Evolutionary conservation across 2,329 filamentous ascomycete genomes (phyloP), one percentile per base, ranked within the genome.

Genomic region (Cladophialophora psammophila): DNA sequence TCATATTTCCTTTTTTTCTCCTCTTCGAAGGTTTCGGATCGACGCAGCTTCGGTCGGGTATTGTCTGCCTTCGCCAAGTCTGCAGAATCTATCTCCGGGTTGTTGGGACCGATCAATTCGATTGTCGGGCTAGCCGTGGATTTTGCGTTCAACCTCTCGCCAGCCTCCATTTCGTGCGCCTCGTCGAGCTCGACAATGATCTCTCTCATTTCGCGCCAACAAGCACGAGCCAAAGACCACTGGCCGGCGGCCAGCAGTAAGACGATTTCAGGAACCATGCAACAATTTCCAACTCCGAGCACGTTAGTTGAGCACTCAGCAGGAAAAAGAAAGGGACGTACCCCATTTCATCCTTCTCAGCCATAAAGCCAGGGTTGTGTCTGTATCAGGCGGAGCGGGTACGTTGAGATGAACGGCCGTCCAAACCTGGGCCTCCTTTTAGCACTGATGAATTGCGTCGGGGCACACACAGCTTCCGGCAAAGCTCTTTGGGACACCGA

Each of bases 361-460:
- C 62, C 62, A 59, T n/a, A 59, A 34, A 18, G 26, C 40, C n/a
- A 64, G 9, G 13, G 38, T 53, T 13, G 53, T 64, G 15, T 64
- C 62, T 3, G 62, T 64, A 18, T 45, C 40, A 8, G 54, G 42
- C 1, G 54, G 65, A 38, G 65, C 60, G 20, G 65, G 61, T 13
- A 67, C 56, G 20, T 67, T 67, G 34, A 67, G 53, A 55, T 67
- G 61, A 5, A 64, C 52, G 15, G 55, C 65, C 13, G 65, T 59
- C 53, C 61, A 67, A 18, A 38, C 40, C 40, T 42, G n/a, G 40
- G 2, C 5, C 8, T 42, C 40, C 3, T n/a, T 42, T 5, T 42
- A 42, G 40, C 40, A 42, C 18, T 42, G n/a, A n/a, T 4, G 13
- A 42, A 42, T 42, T n/a, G n/a, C 5, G 40, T 18, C 40, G 40